These are phyloP conservation scores for Russula vinacea DNA, from an alignment of 768 basidiomycete species.

Conservation along the genomic window DNA sequence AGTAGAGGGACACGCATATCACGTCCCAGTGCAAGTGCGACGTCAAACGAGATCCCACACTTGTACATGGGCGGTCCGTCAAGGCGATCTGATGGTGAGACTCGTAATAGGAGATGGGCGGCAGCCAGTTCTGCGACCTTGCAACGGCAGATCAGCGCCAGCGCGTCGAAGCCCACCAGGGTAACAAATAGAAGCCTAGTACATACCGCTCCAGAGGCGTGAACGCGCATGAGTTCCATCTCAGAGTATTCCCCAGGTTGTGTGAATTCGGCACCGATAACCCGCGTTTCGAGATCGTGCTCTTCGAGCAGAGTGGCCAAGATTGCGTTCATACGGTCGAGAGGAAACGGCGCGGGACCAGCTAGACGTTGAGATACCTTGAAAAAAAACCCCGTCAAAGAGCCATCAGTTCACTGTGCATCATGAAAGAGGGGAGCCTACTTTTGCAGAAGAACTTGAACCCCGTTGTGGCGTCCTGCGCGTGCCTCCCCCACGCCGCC, in stretches of 20 bases:
- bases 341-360: slow-evolving; percentile 72
- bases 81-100: slow-evolving; percentile 55
- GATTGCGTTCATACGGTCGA: slow-evolving; percentile 79
- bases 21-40: slow-evolving; percentile 52
- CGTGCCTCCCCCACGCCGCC: slow-evolving; percentile 41
- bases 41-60: slow-evolving; percentile 63
- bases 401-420: background rate
- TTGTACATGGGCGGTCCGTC: slow-evolving; percentile 74
- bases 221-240: slow-evolving; percentile 63
- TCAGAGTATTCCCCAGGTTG: slow-evolving; percentile 72
- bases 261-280: slow-evolving; percentile 46
- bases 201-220: slow-evolving; percentile 58
- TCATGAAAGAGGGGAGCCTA: slow-evolving; percentile 11
- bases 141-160: background rate
- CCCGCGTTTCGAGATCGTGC: slow-evolving; percentile 53
- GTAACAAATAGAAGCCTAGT: background rate
- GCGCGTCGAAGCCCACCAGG: background rate
- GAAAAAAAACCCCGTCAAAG: background rate
- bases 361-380: slow-evolving; percentile 74
- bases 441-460: slow-evolving; percentile 34
- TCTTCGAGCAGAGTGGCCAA: slow-evolving; percentile 76
- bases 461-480: slow-evolving; percentile 31
- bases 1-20: slow-evolving; percentile 57
- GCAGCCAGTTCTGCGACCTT: slow-evolving; percentile 67
- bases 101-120: slow-evolving; percentile 64